Percentiles rank a stretch among this genome's conserved stretches.
Conservation (phyloP, 305 asterid species). For the Fraxinus greggii region DNA sequence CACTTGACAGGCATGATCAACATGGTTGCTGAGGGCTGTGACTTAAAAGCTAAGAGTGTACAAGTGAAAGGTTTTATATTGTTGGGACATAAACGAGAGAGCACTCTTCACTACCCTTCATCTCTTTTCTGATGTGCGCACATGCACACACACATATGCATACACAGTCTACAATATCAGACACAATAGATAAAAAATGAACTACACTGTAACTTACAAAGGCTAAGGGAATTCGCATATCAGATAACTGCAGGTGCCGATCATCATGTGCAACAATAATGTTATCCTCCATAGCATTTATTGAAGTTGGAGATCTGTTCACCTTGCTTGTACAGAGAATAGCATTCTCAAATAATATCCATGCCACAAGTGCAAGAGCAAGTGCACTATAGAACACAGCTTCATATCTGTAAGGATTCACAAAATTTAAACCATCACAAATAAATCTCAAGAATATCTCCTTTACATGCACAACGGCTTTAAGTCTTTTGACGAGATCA, state of each 20-base stretch:
- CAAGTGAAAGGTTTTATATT: neutral
- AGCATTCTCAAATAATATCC: slow-evolving; percentile 84
- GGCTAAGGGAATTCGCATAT: slow-evolving; percentile 82
- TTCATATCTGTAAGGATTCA: slow-evolving; percentile 71
- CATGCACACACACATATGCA: neutral
- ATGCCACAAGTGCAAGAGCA: slow-evolving; percentile 81
- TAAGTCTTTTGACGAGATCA: neutral
- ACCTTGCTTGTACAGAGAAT: slow-evolving; percentile 45
- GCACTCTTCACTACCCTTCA: neutral
- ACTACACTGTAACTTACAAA: slow-evolving; percentile 56
- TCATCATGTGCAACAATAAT: slow-evolving; percentile 39
- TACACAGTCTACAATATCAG: neutral
- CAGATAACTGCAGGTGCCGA: slow-evolving; percentile 65
- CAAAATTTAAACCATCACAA: neutral
- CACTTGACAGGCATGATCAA: neutral
- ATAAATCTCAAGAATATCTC: slow-evolving; percentile 6
- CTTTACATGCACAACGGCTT: neutral
- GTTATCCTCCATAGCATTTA: slow-evolving; percentile 44
- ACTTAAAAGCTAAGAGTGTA: neutral
- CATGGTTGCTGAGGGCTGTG: neutral
- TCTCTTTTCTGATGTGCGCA: neutral
- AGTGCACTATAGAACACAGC: slow-evolving; percentile 90
- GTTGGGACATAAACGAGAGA: neutral
- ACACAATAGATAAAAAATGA: neutral
- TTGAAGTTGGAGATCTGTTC: slow-evolving; percentile 42